Base-by-base conservation (phyloP, 192 early-diverging fungal species). In the Coemansia sp. region DNA sequence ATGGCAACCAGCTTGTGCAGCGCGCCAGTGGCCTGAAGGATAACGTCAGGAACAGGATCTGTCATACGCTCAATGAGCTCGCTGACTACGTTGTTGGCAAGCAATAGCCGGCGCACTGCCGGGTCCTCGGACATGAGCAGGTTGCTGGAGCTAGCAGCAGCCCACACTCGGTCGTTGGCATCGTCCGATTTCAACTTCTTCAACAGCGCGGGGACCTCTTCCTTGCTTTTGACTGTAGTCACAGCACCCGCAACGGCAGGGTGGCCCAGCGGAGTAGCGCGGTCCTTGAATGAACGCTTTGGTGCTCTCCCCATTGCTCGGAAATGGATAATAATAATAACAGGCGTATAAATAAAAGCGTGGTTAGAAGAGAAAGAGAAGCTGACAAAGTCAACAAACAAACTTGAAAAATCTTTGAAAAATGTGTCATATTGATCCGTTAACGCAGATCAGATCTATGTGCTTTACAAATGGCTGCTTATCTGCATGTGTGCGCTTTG, bases 131-230 rank as follows among this genome's bases (percentile, higher is more conserved):
- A 68, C 31, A 72, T 36, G 6, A 87, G 90, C 36, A 97, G 78
- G 77, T 95, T 91, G 41, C 92, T 93, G 17, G 93, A 86, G 64
- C 93, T 92, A 32, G 94, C 91, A 15, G 92, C 92, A 1, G 95
- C 93, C 94, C 94, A 97, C 6, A 89, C 88, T 6, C 94, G 82
- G 41, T 97, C 95, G 64, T 87, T 88, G 31, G 87, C 74, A 62
- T 91, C 87, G 37, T 78, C 68, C 2, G 90, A 88, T 7, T 69
- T 72, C 6, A 94, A 84, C 90, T 94, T 80, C 29, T 69, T 80
- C 53, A 80, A 34, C 64, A 77, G 72, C 21, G 60, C 72, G 8
- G 77, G 77, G 1, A 79, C 74, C 29, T 79, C 74, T 2, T 74
- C 75, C 62, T 69, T 79, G 70, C 70, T 68, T 50, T 61, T 48